These are phyloP conservation scores for Davidsoniella australis DNA, from an alignment of 2,329 filamentous ascomycete species.

Conservation along the genomic window DNA sequence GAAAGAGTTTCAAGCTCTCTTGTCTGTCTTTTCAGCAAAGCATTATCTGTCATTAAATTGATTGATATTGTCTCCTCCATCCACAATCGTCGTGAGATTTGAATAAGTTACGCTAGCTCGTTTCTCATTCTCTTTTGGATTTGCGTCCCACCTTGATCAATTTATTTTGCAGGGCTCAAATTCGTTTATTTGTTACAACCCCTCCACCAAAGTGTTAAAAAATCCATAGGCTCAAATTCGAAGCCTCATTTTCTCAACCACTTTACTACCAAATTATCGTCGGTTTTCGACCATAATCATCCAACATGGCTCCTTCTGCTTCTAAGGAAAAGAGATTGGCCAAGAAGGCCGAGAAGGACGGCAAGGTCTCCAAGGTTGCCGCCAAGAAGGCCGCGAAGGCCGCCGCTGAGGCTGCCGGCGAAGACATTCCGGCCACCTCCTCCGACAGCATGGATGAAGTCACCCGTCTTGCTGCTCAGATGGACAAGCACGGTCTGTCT, in stretches of 20 bases:
- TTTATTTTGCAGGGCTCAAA: constrained; percentile 7
- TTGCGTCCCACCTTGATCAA: constrained; percentile 7
- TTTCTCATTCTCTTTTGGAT: background rate
- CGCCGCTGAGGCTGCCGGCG: constrained; percentile 39
- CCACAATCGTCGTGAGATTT: background rate
- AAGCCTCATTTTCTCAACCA: constrained; percentile 7
- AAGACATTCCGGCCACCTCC: constrained; percentile 54
- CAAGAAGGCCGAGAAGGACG: constrained; percentile 55
- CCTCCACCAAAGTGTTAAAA: constrained; percentile 1
- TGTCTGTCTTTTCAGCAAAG: background rate
- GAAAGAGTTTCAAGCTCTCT: constrained; percentile 1
- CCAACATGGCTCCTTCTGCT: constrained; percentile 44
- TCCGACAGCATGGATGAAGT: constrained; percentile 62
- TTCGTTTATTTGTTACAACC: constrained; percentile 8
- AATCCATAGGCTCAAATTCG: constrained; percentile 6
- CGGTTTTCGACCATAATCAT: constrained; percentile 13
- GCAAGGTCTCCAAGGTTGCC: constrained; percentile 54
- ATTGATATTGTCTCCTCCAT: background rate
- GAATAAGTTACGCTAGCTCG: background rate
- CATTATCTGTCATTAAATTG: constrained; percentile 1
- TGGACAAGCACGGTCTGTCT: constrained; percentile 90
- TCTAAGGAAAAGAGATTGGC: constrained; percentile 58
- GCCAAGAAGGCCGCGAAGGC: constrained; percentile 53
- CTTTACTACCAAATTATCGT: constrained; percentile 13
- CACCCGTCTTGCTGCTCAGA: constrained; percentile 75